Percentiles rank a stretch among this genome's conserved stretches.
These are phyloP conservation scores for Stagonosporopsis tanaceti DNA, from an alignment of 2,329 filamentous ascomycete genomes.

Conservation along the genomic window DNA sequence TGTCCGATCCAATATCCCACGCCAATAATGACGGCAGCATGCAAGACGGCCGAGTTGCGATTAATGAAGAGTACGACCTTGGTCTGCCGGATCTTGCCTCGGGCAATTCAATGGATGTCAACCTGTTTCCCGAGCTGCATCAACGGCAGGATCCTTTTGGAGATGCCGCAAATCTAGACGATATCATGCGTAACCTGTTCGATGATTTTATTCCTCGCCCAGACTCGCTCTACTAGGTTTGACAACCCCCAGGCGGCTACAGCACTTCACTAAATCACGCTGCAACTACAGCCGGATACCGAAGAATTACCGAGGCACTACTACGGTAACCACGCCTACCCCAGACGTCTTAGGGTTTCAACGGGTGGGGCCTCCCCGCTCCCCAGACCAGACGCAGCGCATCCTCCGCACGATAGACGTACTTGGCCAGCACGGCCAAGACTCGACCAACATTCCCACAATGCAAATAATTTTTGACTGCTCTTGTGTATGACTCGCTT, in stretches of 20 bases:
- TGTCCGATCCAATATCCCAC: background rate
- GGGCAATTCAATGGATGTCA: background rate
- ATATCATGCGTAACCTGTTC: constrained; percentile 57
- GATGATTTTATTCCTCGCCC: constrained; percentile 67
- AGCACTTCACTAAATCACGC: background rate
- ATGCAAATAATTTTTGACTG: background rate
- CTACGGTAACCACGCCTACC: background rate
- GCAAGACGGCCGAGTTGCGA: background rate
- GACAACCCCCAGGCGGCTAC: background rate
- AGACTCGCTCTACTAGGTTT: background rate
- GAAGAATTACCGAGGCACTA: background rate
- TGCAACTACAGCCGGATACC: background rate
- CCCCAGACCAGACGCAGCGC: background rate
- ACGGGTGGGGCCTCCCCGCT: background rate
- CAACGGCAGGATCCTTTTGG: background rate
- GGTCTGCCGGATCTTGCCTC: background rate
- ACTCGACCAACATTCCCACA: background rate
- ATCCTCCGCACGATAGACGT: background rate
- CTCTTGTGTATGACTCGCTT: background rate
- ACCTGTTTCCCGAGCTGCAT: constrained; percentile 1
- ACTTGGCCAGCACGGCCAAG: background rate
- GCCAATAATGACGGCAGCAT: background rate
- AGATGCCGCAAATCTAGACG: background rate
- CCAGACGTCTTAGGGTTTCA: background rate
- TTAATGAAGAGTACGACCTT: background rate